These are phyloP conservation scores for Limnomonas spitsbergensis DNA, from an alignment of 139 green algal genomes.

Conservation along the genomic window DNA sequence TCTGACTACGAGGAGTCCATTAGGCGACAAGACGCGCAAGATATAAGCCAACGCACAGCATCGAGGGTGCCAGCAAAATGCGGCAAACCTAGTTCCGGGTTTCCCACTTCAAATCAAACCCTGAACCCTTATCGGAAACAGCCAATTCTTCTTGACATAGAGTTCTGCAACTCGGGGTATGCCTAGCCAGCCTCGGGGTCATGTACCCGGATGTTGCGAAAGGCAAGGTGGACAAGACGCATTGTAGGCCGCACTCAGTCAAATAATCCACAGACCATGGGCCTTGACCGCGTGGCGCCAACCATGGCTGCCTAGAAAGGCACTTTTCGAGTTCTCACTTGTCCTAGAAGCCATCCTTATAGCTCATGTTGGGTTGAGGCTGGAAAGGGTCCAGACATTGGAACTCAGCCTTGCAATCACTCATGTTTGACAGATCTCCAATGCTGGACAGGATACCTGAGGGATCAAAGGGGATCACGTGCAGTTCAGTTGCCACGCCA, in stretches of 20 bases:
- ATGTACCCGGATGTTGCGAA: too few species aligned
- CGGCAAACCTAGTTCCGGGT: too few species aligned
- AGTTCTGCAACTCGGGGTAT: too few species aligned
- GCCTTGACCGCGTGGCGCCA: neutral
- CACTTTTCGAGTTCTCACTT: neutral
- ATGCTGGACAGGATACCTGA: slow-evolving; percentile 77
- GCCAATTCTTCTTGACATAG: too few species aligned
- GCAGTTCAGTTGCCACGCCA: neutral
- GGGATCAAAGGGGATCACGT: neutral
- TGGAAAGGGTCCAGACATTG: slow-evolving; percentile 68
- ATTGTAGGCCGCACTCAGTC: neutral
- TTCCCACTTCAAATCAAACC: too few species aligned
- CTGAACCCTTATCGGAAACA: too few species aligned
- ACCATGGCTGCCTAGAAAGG: neutral
- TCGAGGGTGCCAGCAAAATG: too few species aligned
- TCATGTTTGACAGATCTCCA: slow-evolving; percentile 86
- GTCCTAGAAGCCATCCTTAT: slow-evolving; percentile 88
- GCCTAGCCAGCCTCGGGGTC: too few species aligned
- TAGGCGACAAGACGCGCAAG: too few species aligned
- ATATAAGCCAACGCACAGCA: too few species aligned
- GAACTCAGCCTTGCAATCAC: slow-evolving; percentile 48
- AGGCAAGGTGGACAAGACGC: too few species aligned
- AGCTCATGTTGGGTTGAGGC: slow-evolving; percentile 79
- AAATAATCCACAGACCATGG: neutral
- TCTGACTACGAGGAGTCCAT: neutral